Conservation (phyloP, 208 protist species). For the Angomonas desouzai region DNA sequence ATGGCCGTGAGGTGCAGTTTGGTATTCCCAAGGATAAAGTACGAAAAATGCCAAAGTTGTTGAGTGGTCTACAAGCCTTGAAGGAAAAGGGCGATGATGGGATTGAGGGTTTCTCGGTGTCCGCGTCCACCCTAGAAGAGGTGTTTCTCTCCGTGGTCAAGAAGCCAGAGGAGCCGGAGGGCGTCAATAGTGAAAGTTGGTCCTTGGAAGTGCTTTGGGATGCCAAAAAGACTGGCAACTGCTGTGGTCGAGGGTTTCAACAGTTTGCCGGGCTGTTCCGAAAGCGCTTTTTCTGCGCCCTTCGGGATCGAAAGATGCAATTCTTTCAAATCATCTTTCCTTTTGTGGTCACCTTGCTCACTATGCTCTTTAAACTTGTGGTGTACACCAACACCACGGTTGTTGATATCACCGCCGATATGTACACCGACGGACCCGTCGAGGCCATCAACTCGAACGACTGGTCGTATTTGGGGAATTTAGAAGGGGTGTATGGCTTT, state of each 20-base stretch:
- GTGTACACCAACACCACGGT: slow-evolving; percentile 6
- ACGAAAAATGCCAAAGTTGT: slow-evolving; percentile 25
- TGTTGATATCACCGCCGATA: slow-evolving; percentile 6
- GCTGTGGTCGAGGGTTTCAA: slow-evolving; percentile 3
- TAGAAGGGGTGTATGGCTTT: background rate
- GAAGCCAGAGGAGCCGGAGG: slow-evolving; percentile 9
- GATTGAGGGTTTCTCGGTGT: slow-evolving; percentile 47
- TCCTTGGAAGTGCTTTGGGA: background rate
- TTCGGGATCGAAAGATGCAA: slow-evolving; percentile 55
- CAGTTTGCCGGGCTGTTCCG: slow-evolving; percentile 44
- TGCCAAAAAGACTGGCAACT: background rate
- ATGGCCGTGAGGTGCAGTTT: slow-evolving; percentile 47
- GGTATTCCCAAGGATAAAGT: slow-evolving; percentile 26
- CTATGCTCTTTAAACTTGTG: slow-evolving; percentile 53
- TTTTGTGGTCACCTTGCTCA: slow-evolving; percentile 53
- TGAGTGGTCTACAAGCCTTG: slow-evolving; percentile 30
- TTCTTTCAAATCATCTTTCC: slow-evolving; percentile 70
- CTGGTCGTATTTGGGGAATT: background rate
- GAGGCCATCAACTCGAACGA: background rate
- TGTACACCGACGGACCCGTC: slow-evolving; percentile 2
- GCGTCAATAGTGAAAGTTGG: background rate
- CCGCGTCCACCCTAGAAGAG: slow-evolving; percentile 70
- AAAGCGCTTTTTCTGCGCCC: slow-evolving; percentile 57
- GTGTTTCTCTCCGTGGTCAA: slow-evolving; percentile 61
- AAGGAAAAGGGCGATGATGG: slow-evolving; percentile 19